Conservation (phyloP, 2,329 filamentous ascomycete species). For the Monosporascus cannonballus region DNA sequence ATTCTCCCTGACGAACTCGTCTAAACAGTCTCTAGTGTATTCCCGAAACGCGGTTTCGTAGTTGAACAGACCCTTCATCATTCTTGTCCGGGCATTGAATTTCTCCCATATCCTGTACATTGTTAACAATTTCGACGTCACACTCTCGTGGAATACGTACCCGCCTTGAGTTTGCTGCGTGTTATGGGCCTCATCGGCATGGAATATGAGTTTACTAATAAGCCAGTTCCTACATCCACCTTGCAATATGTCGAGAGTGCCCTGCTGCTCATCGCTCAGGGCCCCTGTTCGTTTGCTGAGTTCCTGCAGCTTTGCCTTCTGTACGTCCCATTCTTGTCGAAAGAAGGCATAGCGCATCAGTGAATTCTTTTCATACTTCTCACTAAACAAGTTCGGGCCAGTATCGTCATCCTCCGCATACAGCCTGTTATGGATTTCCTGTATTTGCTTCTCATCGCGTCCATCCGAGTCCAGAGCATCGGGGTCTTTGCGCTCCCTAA, state of each 20-base stretch:
- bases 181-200: constrained; percentile 53
- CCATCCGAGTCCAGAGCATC: constrained; percentile 25
- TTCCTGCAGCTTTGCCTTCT: neutral
- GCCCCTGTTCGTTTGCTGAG: neutral
- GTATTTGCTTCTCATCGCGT: constrained; percentile 47
- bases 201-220: constrained; percentile 54
- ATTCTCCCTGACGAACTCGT: constrained; percentile 48
- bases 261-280: neutral
- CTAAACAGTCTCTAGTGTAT: constrained; percentile 48
- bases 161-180: constrained; percentile 43
- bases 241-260: neutral
- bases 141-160: constrained; percentile 29
- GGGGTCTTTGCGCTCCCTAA: constrained; percentile 16
- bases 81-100: constrained; percentile 56
- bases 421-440: constrained; percentile 7
- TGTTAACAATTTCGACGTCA: constrained; percentile 6
- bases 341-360: constrained; percentile 24
- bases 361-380: constrained; percentile 12
- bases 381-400: constrained; percentile 18
- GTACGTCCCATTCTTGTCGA: constrained; percentile 13
- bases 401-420: constrained; percentile 7
- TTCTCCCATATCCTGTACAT: constrained; percentile 45
- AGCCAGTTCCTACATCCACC: constrained; percentile 43
- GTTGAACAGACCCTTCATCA: constrained; percentile 55
- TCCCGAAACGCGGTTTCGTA: constrained; percentile 50